A percentile compares a stretch with the other conserved stretches of the same genome.
Evolutionary conservation across 495 filamentous ascomycete genomes (phyloP).

Genomic region (Neurospora discreta): DNA sequence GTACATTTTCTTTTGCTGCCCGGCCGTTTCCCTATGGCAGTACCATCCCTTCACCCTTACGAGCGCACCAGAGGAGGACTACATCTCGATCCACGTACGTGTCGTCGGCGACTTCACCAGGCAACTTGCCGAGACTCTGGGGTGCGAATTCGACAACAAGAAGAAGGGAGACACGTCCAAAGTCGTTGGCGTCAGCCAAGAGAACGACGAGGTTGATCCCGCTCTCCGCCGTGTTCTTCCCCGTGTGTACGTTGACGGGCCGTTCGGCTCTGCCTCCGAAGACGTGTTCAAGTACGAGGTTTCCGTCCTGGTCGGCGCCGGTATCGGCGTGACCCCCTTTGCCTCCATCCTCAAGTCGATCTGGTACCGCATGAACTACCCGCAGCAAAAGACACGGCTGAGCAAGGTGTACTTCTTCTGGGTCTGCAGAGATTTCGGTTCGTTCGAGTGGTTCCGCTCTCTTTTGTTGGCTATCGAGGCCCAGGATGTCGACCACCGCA

Average conservation of each 20-base stretch:
- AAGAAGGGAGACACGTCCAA: constrained; percentile 41
- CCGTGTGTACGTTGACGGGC: constrained; percentile 66
- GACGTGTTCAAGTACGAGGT: constrained; percentile 72
- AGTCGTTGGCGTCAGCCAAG: constrained; percentile 53
- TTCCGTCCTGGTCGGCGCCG: constrained; percentile 55
- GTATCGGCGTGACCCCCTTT: constrained; percentile 66
- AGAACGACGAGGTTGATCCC: constrained; percentile 49
- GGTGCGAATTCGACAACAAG: constrained; percentile 55
- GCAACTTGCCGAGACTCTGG: constrained; percentile 50
- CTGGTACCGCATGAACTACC: constrained; percentile 80
- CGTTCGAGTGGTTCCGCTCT: constrained; percentile 74
- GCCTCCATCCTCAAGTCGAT: constrained; percentile 74
- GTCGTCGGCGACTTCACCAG: constrained; percentile 61
- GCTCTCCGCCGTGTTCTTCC: constrained; percentile 59
- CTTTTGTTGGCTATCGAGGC: constrained; percentile 71
- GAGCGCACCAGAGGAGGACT: constrained; percentile 70
- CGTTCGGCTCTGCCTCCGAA: constrained; percentile 67
- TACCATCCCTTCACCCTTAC: constrained; percentile 73
- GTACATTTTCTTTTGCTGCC: constrained; percentile 76
- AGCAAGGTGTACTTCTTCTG: constrained; percentile 81
- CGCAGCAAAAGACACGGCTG: constrained; percentile 59
- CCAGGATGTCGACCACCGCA: constrained; percentile 67
- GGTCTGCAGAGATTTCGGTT: constrained; percentile 69
- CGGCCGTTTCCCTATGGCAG: constrained; percentile 68
- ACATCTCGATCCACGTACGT: constrained; percentile 69